phyloP scores from a whole-genome alignment of 177 flowering plant genomes.

The Vitis hybrid region DNA sequence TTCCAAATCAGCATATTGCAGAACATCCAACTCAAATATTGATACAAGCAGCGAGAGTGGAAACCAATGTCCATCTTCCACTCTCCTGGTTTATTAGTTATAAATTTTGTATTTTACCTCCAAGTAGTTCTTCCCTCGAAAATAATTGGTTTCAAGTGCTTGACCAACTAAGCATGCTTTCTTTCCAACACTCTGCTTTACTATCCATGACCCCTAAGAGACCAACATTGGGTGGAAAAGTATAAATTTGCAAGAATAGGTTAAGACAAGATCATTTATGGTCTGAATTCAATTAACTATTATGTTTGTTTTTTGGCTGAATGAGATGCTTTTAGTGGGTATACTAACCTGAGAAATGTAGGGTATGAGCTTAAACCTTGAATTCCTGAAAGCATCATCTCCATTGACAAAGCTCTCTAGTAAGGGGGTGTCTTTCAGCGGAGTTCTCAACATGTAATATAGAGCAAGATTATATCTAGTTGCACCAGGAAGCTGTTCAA shows the following conservation, averaged over 20 bases:
- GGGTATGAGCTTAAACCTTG: conserved; percentile 69
- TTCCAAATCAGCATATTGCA: neutral
- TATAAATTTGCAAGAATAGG: neutral
- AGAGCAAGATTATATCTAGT: conserved; percentile 58
- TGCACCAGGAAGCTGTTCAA: conserved; percentile 62
- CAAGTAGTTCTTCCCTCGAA: conserved; percentile 78
- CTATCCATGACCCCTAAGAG: conserved; percentile 91
- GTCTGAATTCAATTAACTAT: no score
- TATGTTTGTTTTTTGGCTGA: neutral
- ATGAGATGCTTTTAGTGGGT: neutral
- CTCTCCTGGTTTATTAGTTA: no score
- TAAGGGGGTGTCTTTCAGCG: conserved; percentile 58
- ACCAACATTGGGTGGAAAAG: neutral
- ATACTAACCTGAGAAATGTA: conserved; percentile 53
- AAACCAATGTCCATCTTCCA: neutral
- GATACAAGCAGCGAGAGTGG: neutral
- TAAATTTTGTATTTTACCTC: conserved; percentile 52
- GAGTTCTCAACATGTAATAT: conserved; percentile 72
- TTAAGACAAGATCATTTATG: no score
- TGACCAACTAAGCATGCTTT: conserved; percentile 87
- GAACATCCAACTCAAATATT: neutral
- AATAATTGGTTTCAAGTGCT: conserved; percentile 71
- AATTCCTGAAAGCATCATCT: conserved; percentile 57
- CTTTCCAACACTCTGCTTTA: conserved; percentile 95
- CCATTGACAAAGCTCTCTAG: conserved; percentile 57